Base-by-base conservation (phyloP, 108 stramenopile genomes). In the Nitzschia palea region DNA sequence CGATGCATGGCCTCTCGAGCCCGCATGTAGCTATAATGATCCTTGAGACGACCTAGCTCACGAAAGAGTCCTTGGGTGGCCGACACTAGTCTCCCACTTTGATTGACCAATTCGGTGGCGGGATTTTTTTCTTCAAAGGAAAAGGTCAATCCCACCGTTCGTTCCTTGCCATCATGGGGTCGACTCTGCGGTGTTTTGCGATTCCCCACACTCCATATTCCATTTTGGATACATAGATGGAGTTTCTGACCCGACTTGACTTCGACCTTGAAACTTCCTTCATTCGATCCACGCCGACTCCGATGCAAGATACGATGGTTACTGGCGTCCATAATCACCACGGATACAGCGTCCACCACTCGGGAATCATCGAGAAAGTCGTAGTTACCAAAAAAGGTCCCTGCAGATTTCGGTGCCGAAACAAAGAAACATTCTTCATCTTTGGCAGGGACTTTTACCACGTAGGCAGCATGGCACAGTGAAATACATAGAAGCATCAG, bases 21-120 rank as follows among this genome's bases (percentile, higher is more conserved):
- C 43, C 64, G 54, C 78, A 89, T 81, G 47, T 83, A 89, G 44
- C 80, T 76, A 62, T 84, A 78, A 69, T 89, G 88, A 70, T 82
- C 59, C 25, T 63, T 43, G 32, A 79, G 53, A 43, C 63, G 53
- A 4, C 5, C 12, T 2, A 78, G 18, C 34, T 55, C 50, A 44
- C 44, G 37, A 14, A 15, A 2, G 51, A 78, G 54, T 8, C 29
- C 28, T 22, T 18, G 33, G 35, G 65, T 51, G 22, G 56, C 53
- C 25, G 23, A 59, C 0, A 44, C 9, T 15, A 68, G 44, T 14
- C 44, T 61, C 4, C 44, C 57, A 44, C 67, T 51, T 48, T 60
- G 57, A 30, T 59, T 53, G 27, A 57, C 61, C 25, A 76, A 25
- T 27, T 76, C 67, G 0, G 22, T 2, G 9, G 34, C 29, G 14